Conservation (phyloP, 345 rosid genomes). For the Citrus reticulata region DNA sequence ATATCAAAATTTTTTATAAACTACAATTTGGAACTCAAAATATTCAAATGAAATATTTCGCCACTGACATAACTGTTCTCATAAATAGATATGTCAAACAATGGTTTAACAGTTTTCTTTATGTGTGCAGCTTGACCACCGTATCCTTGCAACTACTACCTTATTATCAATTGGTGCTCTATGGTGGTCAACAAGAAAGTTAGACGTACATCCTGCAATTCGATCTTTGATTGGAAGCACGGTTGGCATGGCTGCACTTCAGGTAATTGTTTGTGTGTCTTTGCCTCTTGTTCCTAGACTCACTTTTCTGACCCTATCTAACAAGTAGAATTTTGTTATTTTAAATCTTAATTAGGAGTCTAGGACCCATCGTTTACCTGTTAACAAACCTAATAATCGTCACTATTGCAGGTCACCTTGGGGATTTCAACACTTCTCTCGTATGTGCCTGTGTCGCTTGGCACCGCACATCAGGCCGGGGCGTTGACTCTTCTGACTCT, state of each 20-base stretch:
- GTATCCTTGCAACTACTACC: conserved; percentile 78
- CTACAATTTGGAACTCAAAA: background rate
- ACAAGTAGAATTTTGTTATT: background rate
- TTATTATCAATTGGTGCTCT: conserved; percentile 48
- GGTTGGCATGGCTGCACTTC: conserved; percentile 75
- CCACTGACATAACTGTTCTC: background rate
- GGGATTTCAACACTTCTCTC: conserved; percentile 83
- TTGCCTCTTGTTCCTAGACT: background rate
- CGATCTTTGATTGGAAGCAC: conserved; percentile 69
- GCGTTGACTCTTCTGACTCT: conserved; percentile 77
- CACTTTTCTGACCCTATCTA: background rate
- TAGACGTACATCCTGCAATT: conserved; percentile 86
- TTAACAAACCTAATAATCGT: background rate
- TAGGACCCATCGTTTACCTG: background rate
- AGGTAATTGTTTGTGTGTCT: conserved; percentile 40
- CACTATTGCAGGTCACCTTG: conserved; percentile 55
- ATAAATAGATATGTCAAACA: background rate
- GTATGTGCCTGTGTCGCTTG: conserved; percentile 84
- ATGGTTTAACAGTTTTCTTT: background rate
- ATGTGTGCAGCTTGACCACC: conserved; percentile 69
- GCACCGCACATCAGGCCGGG: conserved; percentile 84
- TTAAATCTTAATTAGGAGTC: background rate
- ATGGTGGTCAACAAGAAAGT: conserved; percentile 81
- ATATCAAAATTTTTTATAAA: background rate
- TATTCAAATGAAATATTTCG: background rate